Percentiles rank a stretch among this genome's conserved stretches.
phyloP scores from a whole-genome alignment of 2,329 filamentous ascomycete genomes.

The Talaromyces sp. region DNA sequence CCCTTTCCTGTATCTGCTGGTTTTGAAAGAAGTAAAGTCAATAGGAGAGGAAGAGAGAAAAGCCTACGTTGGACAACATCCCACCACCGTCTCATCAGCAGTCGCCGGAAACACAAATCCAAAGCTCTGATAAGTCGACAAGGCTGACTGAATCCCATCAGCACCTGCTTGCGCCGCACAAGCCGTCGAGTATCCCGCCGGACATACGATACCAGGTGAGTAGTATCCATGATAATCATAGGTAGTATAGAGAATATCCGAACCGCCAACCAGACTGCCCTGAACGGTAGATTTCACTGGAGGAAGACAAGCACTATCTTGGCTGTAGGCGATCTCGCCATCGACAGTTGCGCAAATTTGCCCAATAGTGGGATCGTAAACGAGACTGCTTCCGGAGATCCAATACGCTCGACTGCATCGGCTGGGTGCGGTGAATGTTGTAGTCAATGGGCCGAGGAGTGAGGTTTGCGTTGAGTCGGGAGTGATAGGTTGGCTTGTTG shows the following conservation, averaged over 20 bases:
- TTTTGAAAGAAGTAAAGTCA: too few relatives aligned
- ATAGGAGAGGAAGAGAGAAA: background rate
- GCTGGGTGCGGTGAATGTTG: conserved; percentile 8
- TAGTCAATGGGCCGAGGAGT: conserved; percentile 7
- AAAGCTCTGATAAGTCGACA: conserved; percentile 1
- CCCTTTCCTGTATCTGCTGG: too few relatives aligned
- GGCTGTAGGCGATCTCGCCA: background rate
- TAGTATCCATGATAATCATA: conserved; percentile 7
- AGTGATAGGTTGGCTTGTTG: background rate
- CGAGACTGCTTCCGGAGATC: background rate
- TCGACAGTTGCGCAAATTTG: background rate
- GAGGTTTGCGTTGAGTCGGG: background rate
- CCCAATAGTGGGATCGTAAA: background rate
- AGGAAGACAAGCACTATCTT: background rate
- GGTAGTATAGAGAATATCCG: background rate
- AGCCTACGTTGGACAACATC: conserved; percentile 14
- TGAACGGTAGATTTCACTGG: background rate
- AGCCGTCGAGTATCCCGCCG: conserved; percentile 10
- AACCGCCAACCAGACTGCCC: background rate
- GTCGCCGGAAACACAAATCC: background rate
- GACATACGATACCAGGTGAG: conserved; percentile 7
- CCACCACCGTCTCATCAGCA: conserved; percentile 5
- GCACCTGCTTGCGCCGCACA: background rate
- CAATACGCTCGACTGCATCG: conserved; percentile 8
- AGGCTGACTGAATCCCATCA: conserved; percentile 2